phyloP scores from a whole-genome alignment of 371 early-diverging fungal species.

The Haplosporangium sp. region DNA sequence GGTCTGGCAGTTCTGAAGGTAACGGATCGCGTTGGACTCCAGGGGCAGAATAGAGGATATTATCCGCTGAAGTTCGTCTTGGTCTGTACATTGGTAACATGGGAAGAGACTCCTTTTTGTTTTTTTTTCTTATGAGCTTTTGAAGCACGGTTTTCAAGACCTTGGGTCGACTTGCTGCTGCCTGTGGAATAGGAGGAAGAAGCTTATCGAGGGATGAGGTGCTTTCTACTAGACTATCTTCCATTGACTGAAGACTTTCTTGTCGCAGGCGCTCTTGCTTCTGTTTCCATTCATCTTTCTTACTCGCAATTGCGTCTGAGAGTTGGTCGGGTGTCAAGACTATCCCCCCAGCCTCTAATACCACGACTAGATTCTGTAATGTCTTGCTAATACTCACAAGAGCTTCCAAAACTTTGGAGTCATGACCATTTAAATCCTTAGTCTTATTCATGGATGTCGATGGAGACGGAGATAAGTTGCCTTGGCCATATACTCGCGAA shows the following conservation, averaged over 20 bases:
- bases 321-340: slow-evolving; percentile 30
- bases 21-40: slow-evolving; percentile 33
- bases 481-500: not conserved
- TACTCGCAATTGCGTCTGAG: slow-evolving; percentile 3
- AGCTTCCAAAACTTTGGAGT: slow-evolving; percentile 11
- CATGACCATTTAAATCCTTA: slow-evolving; percentile 4
- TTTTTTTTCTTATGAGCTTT: not conserved
- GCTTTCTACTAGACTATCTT: not conserved
- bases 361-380: slow-evolving; percentile 32
- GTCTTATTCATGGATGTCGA: not conserved
- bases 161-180: not conserved
- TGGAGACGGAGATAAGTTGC: not conserved
- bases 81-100: slow-evolving; percentile 6
- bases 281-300: slow-evolving; percentile 4
- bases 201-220: not conserved
- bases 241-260: not conserved
- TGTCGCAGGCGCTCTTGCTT: not conserved
- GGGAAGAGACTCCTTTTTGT: not conserved
- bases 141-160: not conserved
- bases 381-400: slow-evolving; percentile 29
- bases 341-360: slow-evolving; percentile 14
- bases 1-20: slow-evolving; percentile 25
- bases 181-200: not conserved
- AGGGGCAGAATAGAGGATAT: slow-evolving; percentile 34
- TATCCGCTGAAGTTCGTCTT: slow-evolving; percentile 18